Evolutionary conservation across 257 asterid species (phyloP).

Genomic region (Knoxia roxburghii): DNA sequence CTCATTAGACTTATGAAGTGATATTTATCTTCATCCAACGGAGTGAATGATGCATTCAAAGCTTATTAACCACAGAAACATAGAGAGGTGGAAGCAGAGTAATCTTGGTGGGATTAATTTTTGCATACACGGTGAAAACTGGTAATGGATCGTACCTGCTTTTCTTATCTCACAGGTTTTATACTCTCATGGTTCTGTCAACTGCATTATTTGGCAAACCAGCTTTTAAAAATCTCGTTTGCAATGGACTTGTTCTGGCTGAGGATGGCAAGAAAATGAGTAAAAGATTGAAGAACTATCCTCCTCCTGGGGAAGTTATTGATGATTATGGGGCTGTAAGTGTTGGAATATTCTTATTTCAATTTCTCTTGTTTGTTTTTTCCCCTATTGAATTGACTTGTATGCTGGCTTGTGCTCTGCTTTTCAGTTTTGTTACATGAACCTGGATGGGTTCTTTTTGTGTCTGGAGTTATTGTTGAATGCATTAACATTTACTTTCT

Average conservation of each 20-base stretch:
- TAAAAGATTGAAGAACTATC: conserved; percentile 86
- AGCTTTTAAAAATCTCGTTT: conserved; percentile 92
- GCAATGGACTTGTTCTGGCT: conserved; percentile 97
- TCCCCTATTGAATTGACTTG: background rate
- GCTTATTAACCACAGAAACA: background rate
- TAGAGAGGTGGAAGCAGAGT: background rate
- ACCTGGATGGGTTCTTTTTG: background rate
- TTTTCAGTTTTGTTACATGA: background rate
- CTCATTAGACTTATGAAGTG: background rate
- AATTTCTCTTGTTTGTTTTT: conserved; percentile 1
- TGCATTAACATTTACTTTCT: background rate
- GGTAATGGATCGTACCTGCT: background rate
- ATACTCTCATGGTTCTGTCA: conserved; percentile 95
- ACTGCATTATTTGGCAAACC: conserved; percentile 96
- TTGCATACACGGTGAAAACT: background rate
- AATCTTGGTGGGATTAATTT: background rate
- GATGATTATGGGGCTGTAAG: conserved; percentile 89
- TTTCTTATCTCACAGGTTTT: conserved; percentile 39
- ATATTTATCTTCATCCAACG: too few species aligned
- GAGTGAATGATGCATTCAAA: background rate
- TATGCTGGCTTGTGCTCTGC: background rate
- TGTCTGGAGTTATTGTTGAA: background rate
- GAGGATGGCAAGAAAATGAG: conserved; percentile 99
- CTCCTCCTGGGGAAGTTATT: conserved; percentile 90
- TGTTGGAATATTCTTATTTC: conserved; percentile 5